Conservation (phyloP, 805 yeast genomes). For the Cyberlindnera americana region DNA sequence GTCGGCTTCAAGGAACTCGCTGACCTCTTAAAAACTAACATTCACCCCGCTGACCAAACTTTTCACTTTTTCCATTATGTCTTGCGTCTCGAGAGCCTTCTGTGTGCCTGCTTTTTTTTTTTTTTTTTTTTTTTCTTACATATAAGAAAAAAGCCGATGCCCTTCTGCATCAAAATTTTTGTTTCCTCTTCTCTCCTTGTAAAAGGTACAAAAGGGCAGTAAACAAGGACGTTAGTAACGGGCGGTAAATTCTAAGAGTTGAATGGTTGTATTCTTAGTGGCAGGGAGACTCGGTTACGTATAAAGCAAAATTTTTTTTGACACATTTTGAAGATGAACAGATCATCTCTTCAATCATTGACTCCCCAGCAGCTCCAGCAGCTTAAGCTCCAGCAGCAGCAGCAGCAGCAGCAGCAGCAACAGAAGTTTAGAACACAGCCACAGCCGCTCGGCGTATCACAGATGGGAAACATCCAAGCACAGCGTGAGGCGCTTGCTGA, state of each 20-base stretch:
- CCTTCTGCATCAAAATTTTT: constrained; percentile 6
- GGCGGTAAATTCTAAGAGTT: too few relatives aligned
- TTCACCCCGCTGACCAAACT: neutral
- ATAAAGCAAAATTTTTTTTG: too few relatives aligned
- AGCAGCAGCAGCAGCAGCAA: constrained; percentile 10
- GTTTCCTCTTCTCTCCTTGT: neutral
- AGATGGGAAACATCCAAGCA: constrained; percentile 18
- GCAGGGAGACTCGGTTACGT: too few relatives aligned
- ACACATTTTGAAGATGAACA: constrained; percentile 6
- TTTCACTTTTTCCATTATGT: neutral
- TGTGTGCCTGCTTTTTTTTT: neutral
- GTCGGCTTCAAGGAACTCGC: constrained; percentile 12
- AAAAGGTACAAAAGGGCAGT: neutral
- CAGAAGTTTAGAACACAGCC: constrained; percentile 12
- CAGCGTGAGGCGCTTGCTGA: constrained; percentile 31
- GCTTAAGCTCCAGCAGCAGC: constrained; percentile 13
- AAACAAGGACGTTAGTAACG: too few relatives aligned
- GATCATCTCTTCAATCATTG: constrained; percentile 7
- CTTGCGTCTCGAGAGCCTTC: neutral
- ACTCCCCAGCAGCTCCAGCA: constrained; percentile 12
- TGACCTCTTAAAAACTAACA: too few relatives aligned
- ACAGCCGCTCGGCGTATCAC: constrained; percentile 14
- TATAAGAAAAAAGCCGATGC: too few relatives aligned
- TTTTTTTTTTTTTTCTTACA: too few relatives aligned
- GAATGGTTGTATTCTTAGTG: too few relatives aligned